Evolutionary conservation across 2,329 filamentous ascomycete genomes (phyloP).

Genomic region (Diaporthe capsici): DNA sequence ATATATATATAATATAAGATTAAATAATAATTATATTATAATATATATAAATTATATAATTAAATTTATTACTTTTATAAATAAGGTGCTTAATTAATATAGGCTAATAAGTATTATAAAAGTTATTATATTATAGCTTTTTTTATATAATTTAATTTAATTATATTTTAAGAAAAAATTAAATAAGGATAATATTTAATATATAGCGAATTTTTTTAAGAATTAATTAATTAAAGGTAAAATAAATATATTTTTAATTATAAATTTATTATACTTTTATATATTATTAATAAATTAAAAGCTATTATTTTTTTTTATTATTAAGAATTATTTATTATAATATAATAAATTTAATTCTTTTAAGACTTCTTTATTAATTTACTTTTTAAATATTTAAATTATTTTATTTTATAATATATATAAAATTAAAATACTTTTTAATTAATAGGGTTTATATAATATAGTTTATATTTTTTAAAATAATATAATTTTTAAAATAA

Average conservation of each 20-base stretch:
- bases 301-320: not conserved
- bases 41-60: too few species aligned
- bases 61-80: too few species aligned
- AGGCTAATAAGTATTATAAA: too few species aligned
- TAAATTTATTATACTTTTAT: not conserved
- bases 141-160: too few species aligned
- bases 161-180: too few species aligned
- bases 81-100: too few species aligned
- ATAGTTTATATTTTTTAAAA: not conserved
- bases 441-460: not conserved
- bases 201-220: not conserved
- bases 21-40: too few species aligned
- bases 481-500: not conserved
- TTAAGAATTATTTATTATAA: not conserved
- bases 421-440: not conserved
- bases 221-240: not conserved
- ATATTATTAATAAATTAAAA: not conserved
- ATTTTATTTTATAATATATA: not conserved
- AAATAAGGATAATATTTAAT: too few species aligned
- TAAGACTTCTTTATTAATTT: not conserved
- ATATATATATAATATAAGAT: too few species aligned
- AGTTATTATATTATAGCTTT: too few species aligned
- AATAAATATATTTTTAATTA: not conserved
- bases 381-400: not conserved
- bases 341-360: not conserved